Conservation (phyloP, 1,139 yeast species). For the Saccharomycopsis hybrid region DNA sequence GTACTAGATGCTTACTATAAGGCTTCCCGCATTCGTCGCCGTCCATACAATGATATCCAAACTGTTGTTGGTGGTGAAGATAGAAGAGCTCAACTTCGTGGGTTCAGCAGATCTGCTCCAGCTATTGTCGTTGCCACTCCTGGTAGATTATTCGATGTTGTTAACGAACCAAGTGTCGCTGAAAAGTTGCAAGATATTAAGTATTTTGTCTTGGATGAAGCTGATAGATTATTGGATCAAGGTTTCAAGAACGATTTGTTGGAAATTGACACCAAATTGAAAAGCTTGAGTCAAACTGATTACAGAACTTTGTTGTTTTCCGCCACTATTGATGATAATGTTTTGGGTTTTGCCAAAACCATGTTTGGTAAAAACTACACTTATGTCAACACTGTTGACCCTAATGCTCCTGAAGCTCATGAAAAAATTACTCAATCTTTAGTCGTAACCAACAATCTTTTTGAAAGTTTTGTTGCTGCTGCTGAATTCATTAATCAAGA, state of each 20-base stretch:
- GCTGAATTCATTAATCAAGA: slow-evolving; percentile 40
- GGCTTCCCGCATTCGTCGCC: slow-evolving; percentile 34
- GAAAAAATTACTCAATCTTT: slow-evolving; percentile 69
- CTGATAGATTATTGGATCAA: slow-evolving; percentile 72
- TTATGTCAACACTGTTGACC: slow-evolving; percentile 70
- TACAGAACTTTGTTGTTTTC: slow-evolving; percentile 73
- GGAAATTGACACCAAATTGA: slow-evolving; percentile 46
- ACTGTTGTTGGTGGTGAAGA: slow-evolving; percentile 48
- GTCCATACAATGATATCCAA: slow-evolving; percentile 25
- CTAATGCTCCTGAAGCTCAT: slow-evolving; percentile 69
- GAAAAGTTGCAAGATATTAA: slow-evolving; percentile 47
- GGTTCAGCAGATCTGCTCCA: slow-evolving; percentile 29
- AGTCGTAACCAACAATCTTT: slow-evolving; percentile 41
- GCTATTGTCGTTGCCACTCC: slow-evolving; percentile 83
- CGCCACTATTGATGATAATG: slow-evolving; percentile 76
- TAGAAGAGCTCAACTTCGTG: slow-evolving; percentile 32
- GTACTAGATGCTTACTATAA: slow-evolving; percentile 24
- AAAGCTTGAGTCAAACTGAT: slow-evolving; percentile 29
- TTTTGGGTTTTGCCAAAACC: slow-evolving; percentile 55
- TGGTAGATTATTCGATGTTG: slow-evolving; percentile 67
- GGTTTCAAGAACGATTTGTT: slow-evolving; percentile 66
- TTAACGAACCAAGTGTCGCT: slow-evolving; percentile 42
- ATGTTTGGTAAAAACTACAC: slow-evolving; percentile 60
- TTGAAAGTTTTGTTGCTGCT: slow-evolving; percentile 48
- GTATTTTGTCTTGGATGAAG: slow-evolving; percentile 79